phyloP scores from a whole-genome alignment of 768 basidiomycete genomes.

The Tylopilus felleus region DNA sequence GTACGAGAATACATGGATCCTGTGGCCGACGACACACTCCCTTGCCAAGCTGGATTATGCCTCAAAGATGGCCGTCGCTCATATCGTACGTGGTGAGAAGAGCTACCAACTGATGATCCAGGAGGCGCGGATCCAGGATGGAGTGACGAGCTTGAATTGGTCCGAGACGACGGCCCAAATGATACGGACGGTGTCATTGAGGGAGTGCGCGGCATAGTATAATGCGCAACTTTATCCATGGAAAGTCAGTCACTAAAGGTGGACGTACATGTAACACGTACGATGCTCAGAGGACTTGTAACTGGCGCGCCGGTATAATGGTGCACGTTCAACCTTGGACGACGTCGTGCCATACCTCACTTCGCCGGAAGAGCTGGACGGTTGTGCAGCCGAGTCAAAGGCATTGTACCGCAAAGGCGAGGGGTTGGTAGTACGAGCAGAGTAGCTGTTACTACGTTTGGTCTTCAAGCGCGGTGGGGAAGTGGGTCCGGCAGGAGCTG shows the following conservation, averaged over 20 bases:
- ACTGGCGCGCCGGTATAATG: slow-evolving; percentile 41
- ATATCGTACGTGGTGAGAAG: slow-evolving; percentile 36
- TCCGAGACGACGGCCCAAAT: slow-evolving; percentile 44
- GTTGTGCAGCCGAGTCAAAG: slow-evolving; percentile 29
- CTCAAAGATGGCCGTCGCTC: slow-evolving; percentile 47
- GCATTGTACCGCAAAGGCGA: slow-evolving; percentile 42
- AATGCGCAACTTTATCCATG: slow-evolving; percentile 25
- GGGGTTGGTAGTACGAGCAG: slow-evolving; percentile 34
- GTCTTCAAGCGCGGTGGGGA: slow-evolving; percentile 37
- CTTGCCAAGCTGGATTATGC: slow-evolving; percentile 47
- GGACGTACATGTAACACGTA: slow-evolving; percentile 29
- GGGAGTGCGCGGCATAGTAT: slow-evolving; percentile 30
- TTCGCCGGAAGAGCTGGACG: slow-evolving; percentile 27
- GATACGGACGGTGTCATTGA: slow-evolving; percentile 31
- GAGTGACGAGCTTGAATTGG: slow-evolving; percentile 51
- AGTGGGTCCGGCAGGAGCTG: slow-evolving; percentile 29
- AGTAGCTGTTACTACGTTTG: slow-evolving; percentile 40
- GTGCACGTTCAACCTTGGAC: slow-evolving; percentile 33
- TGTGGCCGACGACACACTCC: slow-evolving; percentile 37
- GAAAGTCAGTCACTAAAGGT: slow-evolving; percentile 1
- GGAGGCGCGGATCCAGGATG: slow-evolving; percentile 38
- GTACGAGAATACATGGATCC: slow-evolving; percentile 41
- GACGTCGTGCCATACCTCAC: slow-evolving; percentile 33
- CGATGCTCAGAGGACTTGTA: slow-evolving; percentile 44
- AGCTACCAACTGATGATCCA: slow-evolving; percentile 39